Evolutionary conservation across 192 early-diverging fungal genomes (phyloP).

Genomic region (Podila epicladia): DNA sequence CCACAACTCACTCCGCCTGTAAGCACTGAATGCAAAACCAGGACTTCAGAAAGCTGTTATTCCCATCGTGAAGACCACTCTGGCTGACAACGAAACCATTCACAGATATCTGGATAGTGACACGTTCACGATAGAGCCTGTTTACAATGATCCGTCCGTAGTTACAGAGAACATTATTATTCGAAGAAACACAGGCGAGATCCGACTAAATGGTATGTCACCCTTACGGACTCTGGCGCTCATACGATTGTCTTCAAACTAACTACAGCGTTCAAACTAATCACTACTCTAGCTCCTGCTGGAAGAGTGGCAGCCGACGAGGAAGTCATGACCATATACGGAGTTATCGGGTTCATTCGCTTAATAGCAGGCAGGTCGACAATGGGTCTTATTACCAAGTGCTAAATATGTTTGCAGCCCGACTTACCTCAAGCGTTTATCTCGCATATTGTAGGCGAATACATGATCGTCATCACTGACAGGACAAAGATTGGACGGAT

Average conservation of each 20-base stretch:
- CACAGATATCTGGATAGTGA: slow-evolving; percentile 64
- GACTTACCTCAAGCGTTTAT: background rate
- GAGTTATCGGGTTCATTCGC: slow-evolving; percentile 76
- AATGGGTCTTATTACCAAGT: background rate
- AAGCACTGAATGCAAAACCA: background rate
- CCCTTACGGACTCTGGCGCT: too few relatives aligned
- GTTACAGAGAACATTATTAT: slow-evolving; percentile 69
- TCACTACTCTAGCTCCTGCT: slow-evolving; percentile 4
- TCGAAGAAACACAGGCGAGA: slow-evolving; percentile 56
- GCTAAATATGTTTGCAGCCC: background rate
- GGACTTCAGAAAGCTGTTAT: background rate
- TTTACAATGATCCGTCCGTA: slow-evolving; percentile 59
- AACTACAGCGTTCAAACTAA: background rate
- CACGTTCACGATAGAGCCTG: slow-evolving; percentile 66
- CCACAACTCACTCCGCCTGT: slow-evolving; percentile 41
- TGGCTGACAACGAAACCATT: background rate
- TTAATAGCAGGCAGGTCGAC: slow-evolving; percentile 67
- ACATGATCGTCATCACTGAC: slow-evolving; percentile 79
- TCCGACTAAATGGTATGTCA: slow-evolving; percentile 56
- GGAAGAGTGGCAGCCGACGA: slow-evolving; percentile 56
- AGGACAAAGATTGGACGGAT: slow-evolving; percentile 70
- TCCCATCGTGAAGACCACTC: background rate
- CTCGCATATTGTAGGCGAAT: slow-evolving; percentile 65
- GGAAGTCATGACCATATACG: slow-evolving; percentile 66
- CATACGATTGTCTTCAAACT: too few relatives aligned